A percentile compares a stretch with the other conserved stretches of the same genome.
Evolutionary conservation across 768 basidiomycete species (phyloP).

Genomic region (Cystofilobasidium capitatum): DNA sequence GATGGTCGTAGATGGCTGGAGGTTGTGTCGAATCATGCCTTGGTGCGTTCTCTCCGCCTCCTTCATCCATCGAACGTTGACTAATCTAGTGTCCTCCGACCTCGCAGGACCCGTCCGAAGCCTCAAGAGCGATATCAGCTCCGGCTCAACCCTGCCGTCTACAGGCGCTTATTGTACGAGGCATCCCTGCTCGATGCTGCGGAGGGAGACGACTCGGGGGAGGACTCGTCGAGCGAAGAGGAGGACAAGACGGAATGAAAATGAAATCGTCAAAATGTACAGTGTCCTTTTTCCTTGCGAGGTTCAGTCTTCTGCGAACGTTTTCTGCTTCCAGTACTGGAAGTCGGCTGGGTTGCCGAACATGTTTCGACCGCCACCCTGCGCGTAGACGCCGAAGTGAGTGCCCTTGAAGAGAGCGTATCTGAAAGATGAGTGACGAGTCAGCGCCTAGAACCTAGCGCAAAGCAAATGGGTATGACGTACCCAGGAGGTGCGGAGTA

Average conservation of each 20-base stretch:
- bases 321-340: no score
- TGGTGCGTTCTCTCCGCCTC: not conserved
- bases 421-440: no score
- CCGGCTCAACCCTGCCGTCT: not conserved
- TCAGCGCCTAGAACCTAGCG: no score
- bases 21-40: not conserved
- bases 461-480: no score
- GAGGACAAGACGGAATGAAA: not conserved
- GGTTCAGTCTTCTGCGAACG: not conserved
- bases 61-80: not conserved
- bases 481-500: no score
- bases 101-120: not conserved
- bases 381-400: no score
- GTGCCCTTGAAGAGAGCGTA: no score
- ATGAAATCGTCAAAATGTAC: not conserved
- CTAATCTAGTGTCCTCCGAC: not conserved
- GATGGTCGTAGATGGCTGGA: not conserved
- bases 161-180: not conserved
- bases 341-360: no score
- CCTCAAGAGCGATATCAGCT: not conserved
- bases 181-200: not conserved
- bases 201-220: not conserved
- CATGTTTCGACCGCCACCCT: no score
- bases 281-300: no score
- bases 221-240: not conserved